These are phyloP conservation scores for Lepidium africanum DNA, from an alignment of 345 rosid species.

Conservation along the genomic window DNA sequence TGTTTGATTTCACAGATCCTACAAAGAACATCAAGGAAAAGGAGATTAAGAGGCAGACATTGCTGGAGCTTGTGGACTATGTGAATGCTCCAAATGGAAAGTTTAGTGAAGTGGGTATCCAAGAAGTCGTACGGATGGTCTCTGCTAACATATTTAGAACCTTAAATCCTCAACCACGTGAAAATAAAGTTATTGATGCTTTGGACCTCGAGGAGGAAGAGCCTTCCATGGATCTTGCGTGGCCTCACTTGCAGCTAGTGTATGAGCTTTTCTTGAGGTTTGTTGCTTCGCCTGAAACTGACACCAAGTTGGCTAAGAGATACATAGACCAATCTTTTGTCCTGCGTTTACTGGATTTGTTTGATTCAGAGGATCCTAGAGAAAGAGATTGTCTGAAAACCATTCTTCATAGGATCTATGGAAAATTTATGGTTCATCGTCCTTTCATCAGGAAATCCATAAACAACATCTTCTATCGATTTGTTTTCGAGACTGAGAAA, in stretches of 20 bases:
- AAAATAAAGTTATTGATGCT: conserved; percentile 49
- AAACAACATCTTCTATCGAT: conserved; percentile 56
- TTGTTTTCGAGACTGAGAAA: conserved; percentile 65
- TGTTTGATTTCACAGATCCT: conserved; percentile 62
- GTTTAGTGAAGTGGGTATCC: conserved; percentile 43
- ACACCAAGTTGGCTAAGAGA: conserved; percentile 65
- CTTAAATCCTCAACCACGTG: conserved; percentile 53
- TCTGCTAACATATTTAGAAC: conserved; percentile 58
- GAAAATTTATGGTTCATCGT: conserved; percentile 70
- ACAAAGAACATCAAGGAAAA: conserved; percentile 55
- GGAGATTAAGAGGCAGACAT: conserved; percentile 64
- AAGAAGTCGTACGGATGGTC: conserved; percentile 61
- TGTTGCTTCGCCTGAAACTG: conserved; percentile 68
- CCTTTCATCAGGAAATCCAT: conserved; percentile 64
- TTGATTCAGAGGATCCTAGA: conserved; percentile 67
- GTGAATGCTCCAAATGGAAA: conserved; percentile 48
- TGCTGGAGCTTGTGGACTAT: conserved; percentile 69
- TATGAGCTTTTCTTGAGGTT: conserved; percentile 68
- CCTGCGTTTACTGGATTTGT: conserved; percentile 50
- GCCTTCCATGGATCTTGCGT: conserved; percentile 64
- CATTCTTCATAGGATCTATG: conserved; percentile 62
- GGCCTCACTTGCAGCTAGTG: conserved; percentile 76
- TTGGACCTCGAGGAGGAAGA: conserved; percentile 73
- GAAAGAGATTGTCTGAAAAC: conserved; percentile 67
- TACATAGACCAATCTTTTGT: conserved; percentile 58